Base-by-base conservation (phyloP, 192 early-diverging fungal species). In the Coemansia guatemalensis region DNA sequence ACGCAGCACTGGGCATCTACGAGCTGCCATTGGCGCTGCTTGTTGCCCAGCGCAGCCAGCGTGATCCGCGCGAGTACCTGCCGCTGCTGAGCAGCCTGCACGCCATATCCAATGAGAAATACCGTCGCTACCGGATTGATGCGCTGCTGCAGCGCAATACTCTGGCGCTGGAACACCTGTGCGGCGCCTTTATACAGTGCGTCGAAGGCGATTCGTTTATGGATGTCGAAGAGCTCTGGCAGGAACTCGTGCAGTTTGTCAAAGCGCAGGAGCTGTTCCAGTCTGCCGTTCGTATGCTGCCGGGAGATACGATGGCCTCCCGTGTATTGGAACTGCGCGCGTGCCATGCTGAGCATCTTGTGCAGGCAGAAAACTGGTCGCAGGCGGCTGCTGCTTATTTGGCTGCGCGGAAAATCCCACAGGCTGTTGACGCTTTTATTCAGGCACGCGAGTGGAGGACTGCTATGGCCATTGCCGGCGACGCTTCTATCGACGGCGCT, bases 11-110 rank as follows among this genome's bases (percentile, higher is more conserved):
- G 60, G 95, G 93, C 8, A 88, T 95, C 84, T 99, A 99, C 67
- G 93, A 99, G 62, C 92, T 99, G 69, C 78, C 86, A 11, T 76
- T 99, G 27, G 93, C 95, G 1, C 71, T 99, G 32, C 89, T 95
- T 88, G 93, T 97, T 32, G 97, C 95, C 18, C 95, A 97, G 69
- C 90, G 93, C 74, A 92, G 92, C 23, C 95, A 99, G 60, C 96
- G 91, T 78, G 96, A 99, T 84, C 96, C 96, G 21, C 82, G 92
- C 26, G 97, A 99, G 78, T 99, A 96, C 60, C 74, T 99, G 30
- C 88, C 94, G 0, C 95, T 94, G 69, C 77, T 99, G 49, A 82
- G 88, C 30, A 88, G 89, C 52, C 87, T 99, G 30, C 85, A 92
- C 24, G 83, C 84, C 20, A 71, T 94, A n/a, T 81, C 88, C 25